Evolutionary conservation across 352 stramenopile genomes (phyloP), one percentile per base, ranked within the genome.

Genomic region (Globisporangium barbulae): DNA sequence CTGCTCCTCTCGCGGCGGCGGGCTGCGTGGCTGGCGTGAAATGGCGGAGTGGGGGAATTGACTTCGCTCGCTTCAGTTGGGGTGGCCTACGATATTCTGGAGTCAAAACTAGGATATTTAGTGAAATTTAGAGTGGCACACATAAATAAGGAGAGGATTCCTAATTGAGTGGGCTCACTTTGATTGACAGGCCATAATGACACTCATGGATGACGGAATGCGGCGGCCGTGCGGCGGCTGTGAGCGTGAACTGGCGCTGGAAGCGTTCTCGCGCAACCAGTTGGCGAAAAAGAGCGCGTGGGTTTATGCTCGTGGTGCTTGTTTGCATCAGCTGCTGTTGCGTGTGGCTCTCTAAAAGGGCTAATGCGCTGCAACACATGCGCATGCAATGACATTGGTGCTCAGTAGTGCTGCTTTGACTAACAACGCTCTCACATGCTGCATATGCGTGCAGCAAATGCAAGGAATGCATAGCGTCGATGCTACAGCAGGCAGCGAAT

Each of bases 241-340:
- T 47, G 30, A 22, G 1, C 54, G 65, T 15, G 30, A 62, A 19
- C 63, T 73, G 28, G 47, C 59, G 19, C 10, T 37, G 0, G 59
- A 53, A 0, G 65, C 42, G 0, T 90, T 89, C 59, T 88, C 81
- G 25, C 68, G 74, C 48, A 79, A 76, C n/a, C 83, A 91, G 54
- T 60, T 75, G 33, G 33, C 65, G 41, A 88, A 88, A 59, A 22
- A 55, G 6, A 72, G 50, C 5, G 49, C 77, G 83, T 91, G 75
- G 66, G 79, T 83, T 58, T 30, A 13, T 53, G 28, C 28, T 31
- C 21, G 13, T 57, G n/a, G 6, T 31, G 33, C 1, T 65, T 35
- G 25, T 31, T 31, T 39, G 5, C 1, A 17, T 37, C 15, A 28
- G 35, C 5, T 48, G 17, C 7, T 21, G 19, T 48, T 44, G 3